Evolutionary conservation across 495 filamentous ascomycete species (phyloP).

Genomic region (Cryomyces minteri): DNA sequence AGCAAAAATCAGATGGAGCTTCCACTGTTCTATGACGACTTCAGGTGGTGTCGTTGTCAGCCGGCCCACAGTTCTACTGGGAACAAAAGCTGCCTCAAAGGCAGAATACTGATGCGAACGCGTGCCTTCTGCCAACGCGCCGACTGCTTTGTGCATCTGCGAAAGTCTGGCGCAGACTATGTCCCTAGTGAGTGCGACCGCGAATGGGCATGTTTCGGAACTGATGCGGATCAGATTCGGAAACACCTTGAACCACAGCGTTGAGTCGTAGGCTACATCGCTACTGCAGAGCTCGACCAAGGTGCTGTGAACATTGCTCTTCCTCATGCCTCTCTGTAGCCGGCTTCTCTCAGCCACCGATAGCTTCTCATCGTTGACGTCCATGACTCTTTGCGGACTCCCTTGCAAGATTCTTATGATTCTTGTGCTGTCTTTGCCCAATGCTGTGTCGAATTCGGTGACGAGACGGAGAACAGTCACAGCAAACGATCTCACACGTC

Average conservation of each 20-base stretch:
- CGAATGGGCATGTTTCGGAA: constrained; percentile 77
- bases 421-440: constrained; percentile 61
- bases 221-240: constrained; percentile 86
- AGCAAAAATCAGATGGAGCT: constrained; percentile 91
- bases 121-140: constrained; percentile 53
- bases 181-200: constrained; percentile 75
- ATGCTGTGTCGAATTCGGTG: constrained; percentile 79
- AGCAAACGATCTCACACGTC: constrained; percentile 72
- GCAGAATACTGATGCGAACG: constrained; percentile 39
- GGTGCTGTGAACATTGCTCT: constrained; percentile 66
- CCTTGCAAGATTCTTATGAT: constrained; percentile 86
- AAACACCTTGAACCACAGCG: constrained; percentile 94
- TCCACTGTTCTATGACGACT: constrained; percentile 92
- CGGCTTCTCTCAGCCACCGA: constrained; percentile 85
- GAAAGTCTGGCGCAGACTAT: constrained; percentile 79
- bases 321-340: constrained; percentile 75
- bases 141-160: constrained; percentile 77
- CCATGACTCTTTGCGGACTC: constrained; percentile 72
- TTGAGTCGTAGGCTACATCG: constrained; percentile 85
- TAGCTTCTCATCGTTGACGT: constrained; percentile 80
- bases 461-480: constrained; percentile 84
- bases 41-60: constrained; percentile 63
- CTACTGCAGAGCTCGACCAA: constrained; percentile 89
- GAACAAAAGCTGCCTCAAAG: constrained; percentile 26
- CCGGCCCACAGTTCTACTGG: constrained; percentile 23